phyloP scores from a whole-genome alignment of 2,329 filamentous ascomycete genomes.

The Ophiostoma sp. region DNA sequence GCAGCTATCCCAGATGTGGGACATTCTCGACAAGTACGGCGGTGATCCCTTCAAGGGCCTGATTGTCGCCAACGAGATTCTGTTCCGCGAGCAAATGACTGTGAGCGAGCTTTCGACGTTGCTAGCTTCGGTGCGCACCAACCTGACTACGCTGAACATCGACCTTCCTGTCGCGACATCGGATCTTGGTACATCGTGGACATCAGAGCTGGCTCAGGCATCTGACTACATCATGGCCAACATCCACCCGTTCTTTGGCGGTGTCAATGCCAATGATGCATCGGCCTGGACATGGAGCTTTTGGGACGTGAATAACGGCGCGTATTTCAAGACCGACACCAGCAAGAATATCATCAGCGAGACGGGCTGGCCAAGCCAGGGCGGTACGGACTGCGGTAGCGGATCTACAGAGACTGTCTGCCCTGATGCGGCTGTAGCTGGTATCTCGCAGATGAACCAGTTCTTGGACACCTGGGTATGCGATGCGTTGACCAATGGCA shows the following conservation, averaged over 20 bases:
- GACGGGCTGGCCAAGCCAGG: slow-evolving; percentile 82
- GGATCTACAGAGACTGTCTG: slow-evolving; percentile 47
- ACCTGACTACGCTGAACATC: slow-evolving; percentile 62
- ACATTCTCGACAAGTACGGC: slow-evolving; percentile 66
- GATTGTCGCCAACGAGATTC: slow-evolving; percentile 75
- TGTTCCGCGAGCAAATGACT: slow-evolving; percentile 71
- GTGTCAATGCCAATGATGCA: slow-evolving; percentile 61
- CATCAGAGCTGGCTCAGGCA: slow-evolving; percentile 56
- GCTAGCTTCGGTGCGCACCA: slow-evolving; percentile 62
- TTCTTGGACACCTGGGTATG: slow-evolving; percentile 87
- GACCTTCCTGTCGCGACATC: slow-evolving; percentile 76
- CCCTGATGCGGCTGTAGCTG: slow-evolving; percentile 64
- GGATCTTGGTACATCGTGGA: slow-evolving; percentile 88
- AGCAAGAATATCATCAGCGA: slow-evolving; percentile 77
- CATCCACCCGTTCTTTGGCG: slow-evolving; percentile 92
- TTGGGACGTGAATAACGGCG: slow-evolving; percentile 65
- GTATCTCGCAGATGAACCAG: slow-evolving; percentile 73
- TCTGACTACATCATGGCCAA: slow-evolving; percentile 94
- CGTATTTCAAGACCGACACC: slow-evolving; percentile 57
- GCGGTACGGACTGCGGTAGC: slow-evolving; percentile 70
- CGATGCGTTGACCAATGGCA: slow-evolving; percentile 69
- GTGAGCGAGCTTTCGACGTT: slow-evolving; percentile 56
- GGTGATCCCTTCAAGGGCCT: slow-evolving; percentile 68
- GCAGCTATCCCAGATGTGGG: slow-evolving; percentile 78
- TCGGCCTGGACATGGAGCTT: slow-evolving; percentile 78